Conservation (phyloP, 2,329 filamentous ascomycete genomes). For the Proliferodiscus dingleyae region DNA sequence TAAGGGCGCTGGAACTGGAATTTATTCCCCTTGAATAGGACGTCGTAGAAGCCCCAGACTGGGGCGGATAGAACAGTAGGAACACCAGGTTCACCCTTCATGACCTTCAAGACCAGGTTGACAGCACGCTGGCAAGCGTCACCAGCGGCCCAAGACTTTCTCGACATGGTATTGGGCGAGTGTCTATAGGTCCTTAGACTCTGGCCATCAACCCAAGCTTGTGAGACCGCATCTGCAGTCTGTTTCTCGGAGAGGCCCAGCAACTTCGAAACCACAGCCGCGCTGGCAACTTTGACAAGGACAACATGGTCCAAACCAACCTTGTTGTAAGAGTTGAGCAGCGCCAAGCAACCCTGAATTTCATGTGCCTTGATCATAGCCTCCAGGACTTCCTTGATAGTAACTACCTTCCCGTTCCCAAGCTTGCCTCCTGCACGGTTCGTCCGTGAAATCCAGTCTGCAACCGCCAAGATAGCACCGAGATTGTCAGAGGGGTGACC, state of each 20-base stretch:
- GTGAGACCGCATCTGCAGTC: slow-evolving; percentile 91
- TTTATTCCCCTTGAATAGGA: slow-evolving; percentile 91
- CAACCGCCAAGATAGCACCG: slow-evolving; percentile 91
- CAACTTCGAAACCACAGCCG: slow-evolving; percentile 93
- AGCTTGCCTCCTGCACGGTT: slow-evolving; percentile 72
- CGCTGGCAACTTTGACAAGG: slow-evolving; percentile 93
- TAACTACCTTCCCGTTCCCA: slow-evolving; percentile 83
- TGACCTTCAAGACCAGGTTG: slow-evolving; percentile 83
- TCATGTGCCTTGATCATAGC: slow-evolving; percentile 99
- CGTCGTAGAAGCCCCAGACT: slow-evolving; percentile 98
- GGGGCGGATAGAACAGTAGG: slow-evolving; percentile 90
- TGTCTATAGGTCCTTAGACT: slow-evolving; percentile 95
- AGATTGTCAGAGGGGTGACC: slow-evolving; percentile 98
- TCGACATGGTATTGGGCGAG: slow-evolving; percentile 97
- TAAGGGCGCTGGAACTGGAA: slow-evolving; percentile 96
- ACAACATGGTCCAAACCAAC: slow-evolving; percentile 97
- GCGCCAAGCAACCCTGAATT: slow-evolving; percentile 93
- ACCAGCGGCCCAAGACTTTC: slow-evolving; percentile 98
- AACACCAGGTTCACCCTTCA: slow-evolving; percentile 85
- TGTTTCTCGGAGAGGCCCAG: slow-evolving; percentile 83
- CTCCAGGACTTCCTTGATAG: slow-evolving; percentile 85
- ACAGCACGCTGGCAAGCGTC: slow-evolving; percentile 96
- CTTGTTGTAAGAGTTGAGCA: slow-evolving; percentile 99
- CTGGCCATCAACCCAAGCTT: slow-evolving; percentile 97
- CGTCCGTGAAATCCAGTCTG: slow-evolving; percentile 95